Evolutionary conservation across 495 filamentous ascomycete genomes (phyloP).

Genomic region (Xylaria nigripes): DNA sequence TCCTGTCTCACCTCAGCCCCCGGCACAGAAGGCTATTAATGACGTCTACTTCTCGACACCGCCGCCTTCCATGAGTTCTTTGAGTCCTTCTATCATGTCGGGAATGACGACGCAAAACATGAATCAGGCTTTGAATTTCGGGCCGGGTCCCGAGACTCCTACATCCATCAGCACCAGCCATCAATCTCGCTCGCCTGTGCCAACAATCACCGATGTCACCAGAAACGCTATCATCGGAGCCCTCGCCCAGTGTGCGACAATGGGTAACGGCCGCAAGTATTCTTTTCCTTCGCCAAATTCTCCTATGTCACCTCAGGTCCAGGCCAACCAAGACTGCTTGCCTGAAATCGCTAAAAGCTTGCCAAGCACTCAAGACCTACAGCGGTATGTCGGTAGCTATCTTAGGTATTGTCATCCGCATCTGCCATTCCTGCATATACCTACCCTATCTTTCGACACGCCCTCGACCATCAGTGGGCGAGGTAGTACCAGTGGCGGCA

Average conservation of each 20-base stretch:
- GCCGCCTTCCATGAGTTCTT: conserved; percentile 60
- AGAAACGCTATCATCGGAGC: conserved; percentile 77
- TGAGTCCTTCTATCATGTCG: conserved; percentile 44
- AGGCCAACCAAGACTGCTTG: conserved; percentile 41
- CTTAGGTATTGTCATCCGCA: conserved; percentile 94
- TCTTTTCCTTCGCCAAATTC: conserved; percentile 62
- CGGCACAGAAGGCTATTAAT: conserved; percentile 42
- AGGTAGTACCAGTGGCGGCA: conserved; percentile 63
- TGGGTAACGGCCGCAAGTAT: conserved; percentile 68
- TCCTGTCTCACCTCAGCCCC: conserved; percentile 54
- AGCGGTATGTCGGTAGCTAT: conserved; percentile 87
- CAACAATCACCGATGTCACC: conserved; percentile 87
- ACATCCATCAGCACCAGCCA: conserved; percentile 59
- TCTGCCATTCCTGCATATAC: conserved; percentile 84
- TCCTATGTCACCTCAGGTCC: conserved; percentile 50
- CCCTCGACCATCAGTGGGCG: conserved; percentile 59
- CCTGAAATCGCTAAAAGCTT: conserved; percentile 46
- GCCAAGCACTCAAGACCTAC: conserved; percentile 84
- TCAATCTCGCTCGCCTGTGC: conserved; percentile 47
- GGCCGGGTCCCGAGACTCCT: conserved; percentile 55
- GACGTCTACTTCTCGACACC: conserved; percentile 53
- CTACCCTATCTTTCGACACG: conserved; percentile 85
- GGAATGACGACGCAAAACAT: conserved; percentile 46
- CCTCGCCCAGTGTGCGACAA: conserved; percentile 66
- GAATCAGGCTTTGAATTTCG: conserved; percentile 53